These are phyloP conservation scores for Wallacemonas rigidus DNA, from an alignment of 208 protist species.

Conservation along the genomic window DNA sequence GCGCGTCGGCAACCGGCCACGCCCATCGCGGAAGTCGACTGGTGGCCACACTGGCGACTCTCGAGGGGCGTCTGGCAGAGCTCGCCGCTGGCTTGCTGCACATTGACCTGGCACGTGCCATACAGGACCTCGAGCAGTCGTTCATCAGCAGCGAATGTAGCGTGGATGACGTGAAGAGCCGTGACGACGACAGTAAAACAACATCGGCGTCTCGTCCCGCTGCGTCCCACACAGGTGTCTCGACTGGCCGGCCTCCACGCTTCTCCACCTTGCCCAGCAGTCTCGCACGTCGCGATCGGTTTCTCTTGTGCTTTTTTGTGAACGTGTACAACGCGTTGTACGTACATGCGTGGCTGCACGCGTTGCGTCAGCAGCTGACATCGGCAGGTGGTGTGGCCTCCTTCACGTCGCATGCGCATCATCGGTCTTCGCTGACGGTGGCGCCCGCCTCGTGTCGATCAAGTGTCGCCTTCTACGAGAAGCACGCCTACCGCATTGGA, in stretches of 20 bases:
- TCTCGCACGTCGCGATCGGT: slow-evolving; percentile 22
- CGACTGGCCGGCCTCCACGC: slow-evolving; percentile 6
- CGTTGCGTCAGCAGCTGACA: neutral
- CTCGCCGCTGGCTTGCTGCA: slow-evolving; percentile 12
- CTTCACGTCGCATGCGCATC: too few relatives aligned
- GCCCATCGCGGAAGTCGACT: slow-evolving; percentile 3
- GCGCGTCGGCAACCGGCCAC: neutral
- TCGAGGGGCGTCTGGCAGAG: slow-evolving; percentile 9
- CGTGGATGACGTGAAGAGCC: neutral
- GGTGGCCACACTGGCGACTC: slow-evolving; percentile 20
- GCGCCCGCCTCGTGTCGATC: slow-evolving; percentile 1
- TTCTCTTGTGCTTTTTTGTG: slow-evolving; percentile 24
- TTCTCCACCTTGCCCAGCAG: slow-evolving; percentile 16
- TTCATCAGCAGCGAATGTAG: neutral
- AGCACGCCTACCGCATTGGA: slow-evolving; percentile 59
- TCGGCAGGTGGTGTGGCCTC: neutral
- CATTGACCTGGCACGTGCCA: neutral
- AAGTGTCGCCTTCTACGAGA: slow-evolving; percentile 42
- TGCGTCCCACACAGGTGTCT: neutral
- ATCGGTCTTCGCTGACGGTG: slow-evolving; percentile 1
- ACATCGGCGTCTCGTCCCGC: neutral
- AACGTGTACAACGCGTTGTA: slow-evolving; percentile 81
- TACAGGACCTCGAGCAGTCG: neutral
- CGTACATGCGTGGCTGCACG: slow-evolving; percentile 64
- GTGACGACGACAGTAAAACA: neutral